Percentiles rank a stretch among this genome's conserved stretches.
These are phyloP conservation scores for Zymoseptoria crescenta DNA, from an alignment of 2,329 filamentous ascomycete genomes.

Conservation along the genomic window DNA sequence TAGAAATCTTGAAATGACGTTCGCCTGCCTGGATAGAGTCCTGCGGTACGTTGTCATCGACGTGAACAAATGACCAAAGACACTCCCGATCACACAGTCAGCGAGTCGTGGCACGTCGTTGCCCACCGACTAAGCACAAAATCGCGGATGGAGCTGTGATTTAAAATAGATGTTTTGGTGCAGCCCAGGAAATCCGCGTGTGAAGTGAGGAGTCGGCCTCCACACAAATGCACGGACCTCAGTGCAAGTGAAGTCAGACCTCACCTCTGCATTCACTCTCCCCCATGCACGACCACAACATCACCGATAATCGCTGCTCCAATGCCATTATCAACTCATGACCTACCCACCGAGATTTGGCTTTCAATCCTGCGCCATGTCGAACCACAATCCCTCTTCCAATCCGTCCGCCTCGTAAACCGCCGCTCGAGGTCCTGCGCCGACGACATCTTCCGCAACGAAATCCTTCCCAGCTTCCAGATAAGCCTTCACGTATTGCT, in stretches of 20 bases:
- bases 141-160: too few species aligned
- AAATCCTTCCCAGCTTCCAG: background rate
- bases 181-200: too few species aligned
- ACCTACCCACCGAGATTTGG: slow-evolving; percentile 2
- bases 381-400: background rate
- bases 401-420: background rate
- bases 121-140: too few species aligned
- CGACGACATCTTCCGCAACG: slow-evolving; percentile 2
- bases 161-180: too few species aligned
- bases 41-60: too few species aligned
- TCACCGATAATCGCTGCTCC: background rate
- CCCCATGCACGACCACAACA: background rate
- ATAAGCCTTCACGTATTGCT: slow-evolving; percentile 1
- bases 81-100: too few species aligned
- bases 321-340: slow-evolving; percentile 3
- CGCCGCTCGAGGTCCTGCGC: background rate
- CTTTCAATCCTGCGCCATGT: slow-evolving; percentile 2
- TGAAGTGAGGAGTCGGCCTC: too few species aligned
- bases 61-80: too few species aligned
- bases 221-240: background rate
- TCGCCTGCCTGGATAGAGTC: too few species aligned
- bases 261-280: background rate
- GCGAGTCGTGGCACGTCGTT: too few species aligned
- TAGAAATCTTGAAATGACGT: too few species aligned
- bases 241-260: background rate